These are phyloP conservation scores for Litsea cubeba DNA, from an alignment of 164 flowering plant species.

Conservation along the genomic window DNA sequence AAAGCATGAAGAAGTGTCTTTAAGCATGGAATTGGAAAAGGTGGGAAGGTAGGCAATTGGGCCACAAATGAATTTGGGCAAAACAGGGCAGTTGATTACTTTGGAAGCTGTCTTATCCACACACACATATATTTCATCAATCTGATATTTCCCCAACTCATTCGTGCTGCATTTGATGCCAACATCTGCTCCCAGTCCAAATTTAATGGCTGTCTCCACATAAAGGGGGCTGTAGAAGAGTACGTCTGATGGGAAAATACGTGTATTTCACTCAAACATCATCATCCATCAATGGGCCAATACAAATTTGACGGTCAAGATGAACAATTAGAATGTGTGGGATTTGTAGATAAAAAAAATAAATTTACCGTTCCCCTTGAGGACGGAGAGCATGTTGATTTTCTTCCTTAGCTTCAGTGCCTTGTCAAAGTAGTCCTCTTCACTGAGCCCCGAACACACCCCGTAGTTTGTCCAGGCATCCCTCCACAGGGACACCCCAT, in stretches of 20 bases:
- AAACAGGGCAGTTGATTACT: neutral
- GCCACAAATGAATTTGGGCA: neutral
- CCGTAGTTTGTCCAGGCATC: slow-evolving; percentile 13
- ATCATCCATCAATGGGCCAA: no score
- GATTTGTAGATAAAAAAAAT: no score
- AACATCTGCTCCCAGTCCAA: neutral
- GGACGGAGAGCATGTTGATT: slow-evolving; percentile 8
- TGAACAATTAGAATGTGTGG: neutral
- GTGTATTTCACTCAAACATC: no score
- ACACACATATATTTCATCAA: neutral
- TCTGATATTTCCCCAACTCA: neutral
- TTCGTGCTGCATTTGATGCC: neutral
- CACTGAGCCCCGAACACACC: slow-evolving; percentile 8
- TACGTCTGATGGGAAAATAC: no score
- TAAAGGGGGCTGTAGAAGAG: no score
- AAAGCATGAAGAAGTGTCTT: neutral
- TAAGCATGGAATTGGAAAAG: neutral
- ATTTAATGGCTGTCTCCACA: neutral
- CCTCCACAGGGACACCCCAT: slow-evolving; percentile 2
- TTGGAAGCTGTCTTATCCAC: neutral
- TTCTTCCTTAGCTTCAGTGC: slow-evolving; percentile 3
- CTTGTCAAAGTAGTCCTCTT: slow-evolving; percentile 11
- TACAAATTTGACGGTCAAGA: no score
- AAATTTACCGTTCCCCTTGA: slow-evolving; percentile 10
- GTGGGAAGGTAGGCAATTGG: neutral